Evolutionary conservation across 2,329 filamentous ascomycete species (phyloP), one percentile per base, ranked within the genome.

Genomic region (Talaromyces sp.): DNA sequence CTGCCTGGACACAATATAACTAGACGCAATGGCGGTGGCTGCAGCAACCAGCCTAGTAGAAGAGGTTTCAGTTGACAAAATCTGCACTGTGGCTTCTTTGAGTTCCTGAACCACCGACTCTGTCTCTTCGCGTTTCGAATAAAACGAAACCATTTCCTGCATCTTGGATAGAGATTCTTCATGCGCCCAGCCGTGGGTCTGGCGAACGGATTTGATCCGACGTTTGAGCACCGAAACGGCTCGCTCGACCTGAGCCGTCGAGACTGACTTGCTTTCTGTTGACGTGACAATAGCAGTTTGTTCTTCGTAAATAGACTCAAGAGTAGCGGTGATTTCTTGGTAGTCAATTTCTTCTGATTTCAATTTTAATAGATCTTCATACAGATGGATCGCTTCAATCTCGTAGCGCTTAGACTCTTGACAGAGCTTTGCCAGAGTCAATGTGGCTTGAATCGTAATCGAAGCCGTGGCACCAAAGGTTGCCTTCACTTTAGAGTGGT

Each of bases 261-360:
- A 71, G 3, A 73, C 63, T 0, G 68, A 68, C 40, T 69, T 66
- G 0, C 67, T 65, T 51, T 67, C 64, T 10, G 58, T 56, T 2
- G 66, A 66, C 1, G 66, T 64, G 0, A 67, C 65, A 3, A 68
- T 65, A 0, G 68, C 62, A 8, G 68, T 67, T 61, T 78, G 71
- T 34, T 78, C 73, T 57, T 78, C 76, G 50, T 76, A 74, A 16
- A 78, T 70, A 1, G 70, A 68, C 30, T 78, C 75, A 5, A 78
- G 65, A 0, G 66, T 74, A 0, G 70, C 70, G 1, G 64, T 65
- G 36, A 78, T 75, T 34, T 77, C 74, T 1, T 72, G 61, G 3
- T 68, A 61, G 47, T 78, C 71, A 51, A 76, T 66, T 51, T 74
- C 70, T 2, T 61, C 63, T 0, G 73, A 72, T 53, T 74, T 66